Evolutionary conservation across 2,329 filamentous ascomycete genomes (phyloP).

Genomic region (Huntiella moniliformis): DNA sequence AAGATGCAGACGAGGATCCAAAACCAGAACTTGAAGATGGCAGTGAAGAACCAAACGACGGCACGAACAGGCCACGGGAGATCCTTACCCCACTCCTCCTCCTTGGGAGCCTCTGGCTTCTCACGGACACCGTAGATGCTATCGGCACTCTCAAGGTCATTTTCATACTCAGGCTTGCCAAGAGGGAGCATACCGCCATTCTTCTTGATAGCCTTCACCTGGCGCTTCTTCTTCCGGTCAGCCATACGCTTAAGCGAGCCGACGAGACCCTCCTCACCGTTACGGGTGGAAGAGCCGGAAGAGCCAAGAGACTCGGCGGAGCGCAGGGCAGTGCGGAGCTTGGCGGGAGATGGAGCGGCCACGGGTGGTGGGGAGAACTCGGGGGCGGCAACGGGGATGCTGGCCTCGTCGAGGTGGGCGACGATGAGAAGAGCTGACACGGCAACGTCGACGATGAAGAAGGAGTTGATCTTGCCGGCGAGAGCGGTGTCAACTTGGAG

Average conservation of each 20-base stretch:
- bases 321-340: constrained; percentile 6
- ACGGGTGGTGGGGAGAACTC: constrained; percentile 26
- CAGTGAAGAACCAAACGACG: constrained; percentile 31
- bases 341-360: constrained; percentile 3
- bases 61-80: constrained; percentile 30
- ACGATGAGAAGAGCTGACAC: constrained; percentile 41
- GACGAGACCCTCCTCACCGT: constrained; percentile 11
- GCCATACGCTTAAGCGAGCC: constrained; percentile 9
- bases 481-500: constrained; percentile 43
- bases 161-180: constrained; percentile 34
- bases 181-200: background rate
- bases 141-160: constrained; percentile 45
- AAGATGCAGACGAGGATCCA: constrained; percentile 39
- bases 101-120: constrained; percentile 20
- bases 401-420: constrained; percentile 36
- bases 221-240: constrained; percentile 15
- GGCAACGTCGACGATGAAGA: constrained; percentile 44
- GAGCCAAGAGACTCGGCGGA: background rate
- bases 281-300: background rate
- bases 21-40: constrained; percentile 37
- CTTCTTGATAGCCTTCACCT: constrained; percentile 16
- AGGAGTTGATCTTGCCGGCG: constrained; percentile 38
- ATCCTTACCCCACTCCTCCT: too few relatives aligned
- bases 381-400: constrained; percentile 13
- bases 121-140: constrained; percentile 24